Percentiles rank a stretch among this genome's conserved stretches.
These are phyloP conservation scores for Pseudocercospora macadamiae DNA, from an alignment of 2,329 filamentous ascomycete species.

Conservation along the genomic window DNA sequence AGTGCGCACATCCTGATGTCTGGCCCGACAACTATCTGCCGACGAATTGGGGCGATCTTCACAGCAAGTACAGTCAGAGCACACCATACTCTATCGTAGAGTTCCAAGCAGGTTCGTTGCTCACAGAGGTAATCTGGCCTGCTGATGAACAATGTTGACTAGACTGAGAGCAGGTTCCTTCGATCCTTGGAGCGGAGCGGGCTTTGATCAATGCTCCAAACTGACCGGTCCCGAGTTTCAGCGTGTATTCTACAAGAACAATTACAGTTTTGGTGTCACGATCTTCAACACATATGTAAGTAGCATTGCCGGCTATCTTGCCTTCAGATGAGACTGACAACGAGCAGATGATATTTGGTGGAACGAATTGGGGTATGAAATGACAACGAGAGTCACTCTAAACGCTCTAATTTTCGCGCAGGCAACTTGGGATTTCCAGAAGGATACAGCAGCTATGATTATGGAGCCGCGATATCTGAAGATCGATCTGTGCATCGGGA, in stretches of 20 bases:
- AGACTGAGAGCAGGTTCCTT: neutral
- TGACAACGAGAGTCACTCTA: neutral
- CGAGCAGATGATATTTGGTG: conserved; percentile 69
- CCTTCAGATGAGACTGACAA: neutral
- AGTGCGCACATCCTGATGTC: conserved; percentile 62
- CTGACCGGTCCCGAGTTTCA: conserved; percentile 73
- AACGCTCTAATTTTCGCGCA: neutral
- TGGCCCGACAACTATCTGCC: conserved; percentile 65
- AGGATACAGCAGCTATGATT: conserved; percentile 62
- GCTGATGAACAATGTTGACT: neutral
- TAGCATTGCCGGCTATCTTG: no score
- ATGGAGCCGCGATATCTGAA: conserved; percentile 67
- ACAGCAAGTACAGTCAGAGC: conserved; percentile 63
- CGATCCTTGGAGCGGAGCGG: conserved; percentile 59
- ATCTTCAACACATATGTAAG: conserved; percentile 67
- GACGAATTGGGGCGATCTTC: conserved; percentile 57
- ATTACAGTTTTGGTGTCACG: conserved; percentile 54
- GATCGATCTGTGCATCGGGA: conserved; percentile 69
- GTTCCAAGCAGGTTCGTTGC: conserved; percentile 40
- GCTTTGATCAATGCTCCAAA: conserved; percentile 67
- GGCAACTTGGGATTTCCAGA: conserved; percentile 71
- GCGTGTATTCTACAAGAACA: conserved; percentile 73
- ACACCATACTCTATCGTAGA: conserved; percentile 69
- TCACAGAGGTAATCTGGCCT: neutral
- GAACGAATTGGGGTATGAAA: conserved; percentile 71